Base-by-base conservation (phyloP, 2,329 filamentous ascomycete species). In the Alternaria burnsii region DNA sequence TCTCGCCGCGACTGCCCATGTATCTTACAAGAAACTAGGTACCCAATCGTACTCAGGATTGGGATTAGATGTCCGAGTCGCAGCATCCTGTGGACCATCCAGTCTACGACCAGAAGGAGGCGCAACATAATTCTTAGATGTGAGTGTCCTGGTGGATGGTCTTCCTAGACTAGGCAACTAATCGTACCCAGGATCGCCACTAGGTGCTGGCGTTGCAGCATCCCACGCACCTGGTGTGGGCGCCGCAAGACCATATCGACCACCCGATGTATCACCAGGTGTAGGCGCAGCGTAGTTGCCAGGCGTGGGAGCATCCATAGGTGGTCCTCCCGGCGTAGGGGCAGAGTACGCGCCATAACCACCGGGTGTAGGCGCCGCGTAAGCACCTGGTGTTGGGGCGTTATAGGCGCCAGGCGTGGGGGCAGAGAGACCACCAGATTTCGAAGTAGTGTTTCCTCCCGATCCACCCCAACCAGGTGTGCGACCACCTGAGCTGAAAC, bases 221-320 rank as follows among this genome's bases (percentile, higher is more conserved):
- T 87, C 88, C 59, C 82, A 84, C 14, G 79, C 81, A 10, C 82
- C 82, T 5, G 88, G 88, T n/a, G 88, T 90, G 1, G 88, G 87
- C 22, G 88, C 88, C 32, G 75, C 73, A 32, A 76, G 73, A 36
- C 77, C 79, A 59, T 79, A 77, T 11, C 61, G 68, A 18, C 63
- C 61, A 12, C 64, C 52, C 4, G 67, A 63, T 2, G 69, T 66
- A 53, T 76, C 75, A 14, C 74, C 76, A 7, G 78, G 77, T 4
- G 78, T 80, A 11, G 77, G 75, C 18, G 78, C 77, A 40, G 70
- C 71, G 65, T 79, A 83, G 42, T 75, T 76, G 20, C 76, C 77
- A 3, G 77, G 77, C 3, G 77, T 79, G 0, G 77, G 77, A 12
- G 77, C 77, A 61, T 79, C 77, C 68, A 78, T 74, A 2, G 76